Base-by-base conservation (phyloP, 495 filamentous ascomycete species). In the Massariosphaeria phaeospora region DNA sequence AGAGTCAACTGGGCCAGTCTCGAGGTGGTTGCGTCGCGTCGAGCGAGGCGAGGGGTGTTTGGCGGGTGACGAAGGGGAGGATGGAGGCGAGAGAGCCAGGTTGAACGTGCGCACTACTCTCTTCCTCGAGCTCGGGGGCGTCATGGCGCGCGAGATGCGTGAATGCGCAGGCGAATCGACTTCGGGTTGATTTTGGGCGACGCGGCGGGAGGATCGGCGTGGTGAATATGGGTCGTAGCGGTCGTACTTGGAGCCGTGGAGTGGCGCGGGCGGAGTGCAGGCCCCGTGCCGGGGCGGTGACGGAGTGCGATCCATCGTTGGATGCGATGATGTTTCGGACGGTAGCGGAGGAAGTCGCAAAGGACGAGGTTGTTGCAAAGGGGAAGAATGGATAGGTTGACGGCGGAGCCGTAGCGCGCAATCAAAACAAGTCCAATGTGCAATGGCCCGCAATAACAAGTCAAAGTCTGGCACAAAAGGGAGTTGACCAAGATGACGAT, bases 211-310 rank as follows among this genome's bases (percentile, higher is more conserved):
- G 5, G 81, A 84, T 39, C 80, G 78, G 41, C 81, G 73, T 12
- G 80, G 76, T 71, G 76, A 74, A 67, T 84, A 89, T 21, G 85
- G 85, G 57, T 85, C 79, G 69, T 82, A 88, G 44, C 71, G 66
- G 71, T 94, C 86, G 52, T 79, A 76, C 62, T 75, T 81, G 44
- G 78, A 66, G 41, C 86, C 86, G 71, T 83, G 80, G 30, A 78
- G 80, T 15, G 89, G 89, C 33, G 89, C 85, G 41, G 80, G 74
- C 41, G 89, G 89, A 33, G 84, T 83, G 52, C 77, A 76, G 40
- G 85, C 66, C 35, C 73, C 66, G 33, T 73, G 72, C 26, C 76
- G 74, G 33, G 76, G 72, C 34, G 81, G 81, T 15, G 83, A 83
- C 33, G 86, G 84, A 58, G 89, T 89, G 36, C 81, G 71, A 59